phyloP scores from a whole-genome alignment of 768 basidiomycete species.

The Hericium coralloides region DNA sequence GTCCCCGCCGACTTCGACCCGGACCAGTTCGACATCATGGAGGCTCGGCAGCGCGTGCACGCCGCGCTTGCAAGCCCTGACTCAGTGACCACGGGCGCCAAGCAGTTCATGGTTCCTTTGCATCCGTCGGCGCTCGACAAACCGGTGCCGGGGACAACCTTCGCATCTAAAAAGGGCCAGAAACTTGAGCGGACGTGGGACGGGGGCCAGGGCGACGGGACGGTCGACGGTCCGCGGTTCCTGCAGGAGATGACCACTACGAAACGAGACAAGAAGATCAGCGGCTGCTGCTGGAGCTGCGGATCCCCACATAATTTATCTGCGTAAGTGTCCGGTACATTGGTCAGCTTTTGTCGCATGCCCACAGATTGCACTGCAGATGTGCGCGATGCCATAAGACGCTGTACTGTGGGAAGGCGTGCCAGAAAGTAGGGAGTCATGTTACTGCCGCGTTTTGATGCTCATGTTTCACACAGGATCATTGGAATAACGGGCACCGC shows the following conservation, averaged over 20 bases:
- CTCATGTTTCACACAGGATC: background rate
- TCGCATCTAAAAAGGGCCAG: background rate
- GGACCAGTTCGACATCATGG: background rate
- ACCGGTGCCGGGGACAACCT: background rate
- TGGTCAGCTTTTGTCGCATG: no score
- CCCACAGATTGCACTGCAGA: background rate
- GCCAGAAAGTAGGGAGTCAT: background rate
- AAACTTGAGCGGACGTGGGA: background rate
- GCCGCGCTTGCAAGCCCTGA: background rate
- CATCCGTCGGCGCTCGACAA: background rate
- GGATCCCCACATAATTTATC: background rate
- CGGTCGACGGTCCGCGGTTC: background rate
- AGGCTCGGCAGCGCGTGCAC: background rate
- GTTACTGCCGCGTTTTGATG: background rate
- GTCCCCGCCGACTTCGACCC: background rate
- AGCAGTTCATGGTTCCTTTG: background rate
- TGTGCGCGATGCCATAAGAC: background rate
- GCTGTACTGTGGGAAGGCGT: conserved; percentile 1
- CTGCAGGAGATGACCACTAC: background rate
- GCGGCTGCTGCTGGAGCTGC: background rate
- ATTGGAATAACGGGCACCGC: background rate
- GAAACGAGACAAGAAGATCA: background rate
- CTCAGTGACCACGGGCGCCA: background rate
- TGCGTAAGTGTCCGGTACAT: background rate
- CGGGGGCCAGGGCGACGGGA: background rate